Percentiles rank a stretch among this genome's conserved stretches.
These are phyloP conservation scores for Starmerella lactis-condensi DNA, from an alignment of 805 yeast species.

Conservation along the genomic window DNA sequence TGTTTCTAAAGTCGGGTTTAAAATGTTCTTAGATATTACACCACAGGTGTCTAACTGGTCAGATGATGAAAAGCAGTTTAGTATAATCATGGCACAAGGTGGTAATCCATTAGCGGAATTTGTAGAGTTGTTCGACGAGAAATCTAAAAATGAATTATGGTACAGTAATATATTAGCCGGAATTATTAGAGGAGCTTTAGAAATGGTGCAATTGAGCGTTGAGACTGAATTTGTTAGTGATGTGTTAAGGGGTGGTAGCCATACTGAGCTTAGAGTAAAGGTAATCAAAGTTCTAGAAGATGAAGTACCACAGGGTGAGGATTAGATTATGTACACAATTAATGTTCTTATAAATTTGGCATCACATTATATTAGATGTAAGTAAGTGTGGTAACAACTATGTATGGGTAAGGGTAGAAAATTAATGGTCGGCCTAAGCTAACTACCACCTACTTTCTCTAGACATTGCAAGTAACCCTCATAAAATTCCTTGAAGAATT, in stretches of 20 bases:
- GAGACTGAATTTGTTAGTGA: slow-evolving; percentile 69
- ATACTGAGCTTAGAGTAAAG: slow-evolving; percentile 60
- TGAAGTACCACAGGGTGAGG: slow-evolving; percentile 96
- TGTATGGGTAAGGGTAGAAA: too few relatives aligned
- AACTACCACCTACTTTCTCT: too few relatives aligned
- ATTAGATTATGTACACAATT: slow-evolving; percentile 25
- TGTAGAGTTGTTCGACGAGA: slow-evolving; percentile 79
- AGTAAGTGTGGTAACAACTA: too few relatives aligned
- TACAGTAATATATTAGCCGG: slow-evolving; percentile 83
- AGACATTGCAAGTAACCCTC: too few relatives aligned
- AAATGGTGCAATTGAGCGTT: slow-evolving; percentile 88
- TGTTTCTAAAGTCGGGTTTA: slow-evolving; percentile 73
- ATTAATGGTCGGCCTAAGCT: too few relatives aligned
- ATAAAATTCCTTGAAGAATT: too few relatives aligned
- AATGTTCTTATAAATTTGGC: too few relatives aligned
- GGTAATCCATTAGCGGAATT: slow-evolving; percentile 78
- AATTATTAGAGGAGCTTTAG: slow-evolving; percentile 74
- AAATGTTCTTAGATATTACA: slow-evolving; percentile 63
- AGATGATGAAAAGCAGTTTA: slow-evolving; percentile 52
- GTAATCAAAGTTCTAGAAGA: slow-evolving; percentile 61
- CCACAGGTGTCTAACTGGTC: slow-evolving; percentile 68
- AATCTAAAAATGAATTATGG: slow-evolving; percentile 61
- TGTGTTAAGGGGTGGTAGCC: slow-evolving; percentile 59
- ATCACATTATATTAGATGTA: too few relatives aligned
- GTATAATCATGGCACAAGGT: slow-evolving; percentile 46